These are phyloP conservation scores for Quercus glauca DNA, from an alignment of 306 rosid genomes.

Conservation along the genomic window DNA sequence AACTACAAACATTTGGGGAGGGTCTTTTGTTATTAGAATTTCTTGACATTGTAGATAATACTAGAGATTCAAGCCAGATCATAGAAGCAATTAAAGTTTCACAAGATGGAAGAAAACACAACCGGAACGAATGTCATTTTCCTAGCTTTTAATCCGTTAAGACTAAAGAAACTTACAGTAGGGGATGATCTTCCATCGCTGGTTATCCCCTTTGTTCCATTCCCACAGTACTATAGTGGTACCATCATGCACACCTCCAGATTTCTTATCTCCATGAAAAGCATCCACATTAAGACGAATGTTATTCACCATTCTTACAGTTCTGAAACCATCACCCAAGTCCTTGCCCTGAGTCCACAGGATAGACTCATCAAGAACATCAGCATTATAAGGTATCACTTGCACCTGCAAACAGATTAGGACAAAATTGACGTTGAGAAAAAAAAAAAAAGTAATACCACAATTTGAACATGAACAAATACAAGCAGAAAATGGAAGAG, in stretches of 20 bases:
- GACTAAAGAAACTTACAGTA: conserved; percentile 52
- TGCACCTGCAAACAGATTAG: conserved; percentile 53
- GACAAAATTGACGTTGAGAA: background rate
- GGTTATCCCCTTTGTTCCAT: conserved; percentile 84
- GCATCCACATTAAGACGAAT: conserved; percentile 74
- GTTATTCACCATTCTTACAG: conserved; percentile 84
- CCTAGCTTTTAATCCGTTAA: background rate
- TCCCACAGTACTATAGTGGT: conserved; percentile 70
- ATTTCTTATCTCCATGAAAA: conserved; percentile 66
- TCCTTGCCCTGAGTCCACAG: conserved; percentile 81
- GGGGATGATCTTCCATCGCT: conserved; percentile 66
- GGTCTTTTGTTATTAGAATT: background rate
- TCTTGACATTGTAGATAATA: background rate
- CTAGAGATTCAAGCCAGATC: background rate
- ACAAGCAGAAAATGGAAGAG: background rate
- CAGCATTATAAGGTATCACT: conserved; percentile 48
- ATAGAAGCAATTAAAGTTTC: background rate
- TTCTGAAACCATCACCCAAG: conserved; percentile 55
- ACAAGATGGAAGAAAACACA: background rate
- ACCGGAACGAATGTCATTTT: background rate
- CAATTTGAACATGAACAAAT: background rate
- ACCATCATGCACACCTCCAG: conserved; percentile 89
- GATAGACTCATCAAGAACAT: conserved; percentile 66
- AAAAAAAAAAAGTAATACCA: too few species aligned
- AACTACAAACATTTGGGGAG: background rate